A percentile compares a stretch with the other conserved stretches of the same genome.
phyloP scores from a whole-genome alignment of 2,329 filamentous ascomycete genomes.

The Epichloe baconii region DNA sequence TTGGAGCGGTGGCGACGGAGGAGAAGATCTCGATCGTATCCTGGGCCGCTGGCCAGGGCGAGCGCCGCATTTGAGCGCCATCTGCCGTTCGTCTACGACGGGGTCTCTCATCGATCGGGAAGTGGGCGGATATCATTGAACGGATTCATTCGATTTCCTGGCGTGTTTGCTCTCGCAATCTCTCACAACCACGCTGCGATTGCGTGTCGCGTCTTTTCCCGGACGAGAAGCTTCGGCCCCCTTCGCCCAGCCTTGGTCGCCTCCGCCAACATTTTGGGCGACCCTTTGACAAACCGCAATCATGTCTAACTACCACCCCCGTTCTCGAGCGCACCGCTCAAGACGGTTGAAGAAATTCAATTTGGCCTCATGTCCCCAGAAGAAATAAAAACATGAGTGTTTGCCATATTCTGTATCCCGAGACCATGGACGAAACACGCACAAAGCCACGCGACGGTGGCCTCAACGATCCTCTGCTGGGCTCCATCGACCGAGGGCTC shows the following conservation, averaged over 20 bases:
- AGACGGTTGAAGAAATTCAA: constrained; percentile 97
- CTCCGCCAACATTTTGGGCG: not conserved
- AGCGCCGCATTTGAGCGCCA: constrained; percentile 29
- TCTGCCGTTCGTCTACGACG: constrained; percentile 21
- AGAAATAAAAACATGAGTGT: constrained; percentile 99
- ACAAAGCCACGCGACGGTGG: constrained; percentile 82
- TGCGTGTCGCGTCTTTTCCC: constrained; percentile 9
- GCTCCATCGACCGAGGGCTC: constrained; percentile 90
- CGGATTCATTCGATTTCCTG: constrained; percentile 10
- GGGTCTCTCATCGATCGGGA: constrained; percentile 20
- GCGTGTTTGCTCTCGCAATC: constrained; percentile 9
- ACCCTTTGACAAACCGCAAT: constrained; percentile 25
- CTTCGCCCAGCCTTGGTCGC: constrained; percentile 9
- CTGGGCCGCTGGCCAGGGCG: constrained; percentile 33
- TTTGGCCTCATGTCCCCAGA: constrained; percentile 95
- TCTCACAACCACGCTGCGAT: not conserved
- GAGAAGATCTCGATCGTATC: constrained; percentile 32
- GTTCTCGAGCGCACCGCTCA: constrained; percentile 88
- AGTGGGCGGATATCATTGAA: constrained; percentile 13
- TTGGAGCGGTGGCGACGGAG: constrained; percentile 32
- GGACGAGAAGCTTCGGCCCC: not conserved
- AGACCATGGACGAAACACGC: constrained; percentile 97
- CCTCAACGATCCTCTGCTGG: constrained; percentile 88
- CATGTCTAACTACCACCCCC: constrained; percentile 86
- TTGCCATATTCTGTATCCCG: constrained; percentile 90